Percentiles rank a stretch among this genome's conserved stretches.
These are phyloP conservation scores for Eleusine coracana DNA, from an alignment of 176 grass and related monocot genomes.

Conservation along the genomic window DNA sequence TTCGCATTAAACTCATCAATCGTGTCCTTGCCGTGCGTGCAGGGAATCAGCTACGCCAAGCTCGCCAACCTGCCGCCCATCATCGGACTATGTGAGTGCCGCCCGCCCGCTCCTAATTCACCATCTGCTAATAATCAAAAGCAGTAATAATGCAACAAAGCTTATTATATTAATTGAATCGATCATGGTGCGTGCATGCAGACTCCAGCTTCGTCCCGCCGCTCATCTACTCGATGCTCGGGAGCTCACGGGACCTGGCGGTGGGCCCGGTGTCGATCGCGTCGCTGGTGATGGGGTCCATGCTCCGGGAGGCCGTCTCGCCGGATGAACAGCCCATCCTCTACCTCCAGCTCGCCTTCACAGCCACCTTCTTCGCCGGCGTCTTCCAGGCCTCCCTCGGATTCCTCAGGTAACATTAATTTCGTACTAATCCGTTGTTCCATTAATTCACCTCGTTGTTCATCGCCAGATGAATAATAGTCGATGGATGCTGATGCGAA, in stretches of 20 bases:
- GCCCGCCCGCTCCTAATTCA: background rate
- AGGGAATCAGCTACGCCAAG: slow-evolving; percentile 99
- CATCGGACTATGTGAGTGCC: slow-evolving; percentile 82
- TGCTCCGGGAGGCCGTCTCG: slow-evolving; percentile 81
- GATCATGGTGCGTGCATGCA: slow-evolving; percentile 1
- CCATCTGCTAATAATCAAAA: background rate
- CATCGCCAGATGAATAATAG: too few species aligned
- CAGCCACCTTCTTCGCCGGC: slow-evolving; percentile 95
- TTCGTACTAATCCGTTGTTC: too few species aligned
- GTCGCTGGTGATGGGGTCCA: slow-evolving; percentile 97
- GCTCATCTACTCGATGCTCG: slow-evolving; percentile 89
- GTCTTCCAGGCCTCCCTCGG: slow-evolving; percentile 91
- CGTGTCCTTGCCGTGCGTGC: slow-evolving; percentile 42
- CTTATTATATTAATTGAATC: too few species aligned
- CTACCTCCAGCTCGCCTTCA: slow-evolving; percentile 96
- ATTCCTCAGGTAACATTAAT: slow-evolving; percentile 41
- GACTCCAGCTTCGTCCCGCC: slow-evolving; percentile 99
- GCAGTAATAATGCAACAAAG: background rate
- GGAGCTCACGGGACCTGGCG: slow-evolving; percentile 89
- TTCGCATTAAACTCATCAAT: background rate
- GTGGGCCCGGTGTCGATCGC: slow-evolving; percentile 96
- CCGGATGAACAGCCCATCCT: slow-evolving; percentile 79
- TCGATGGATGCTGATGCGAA: too few species aligned
- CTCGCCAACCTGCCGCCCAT: slow-evolving; percentile 93
- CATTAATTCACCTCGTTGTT: too few species aligned